Evolutionary conservation across 148 eudicot species (phyloP), one percentile per base, ranked within the genome.

Genomic region (Rhododendron ovatum): DNA sequence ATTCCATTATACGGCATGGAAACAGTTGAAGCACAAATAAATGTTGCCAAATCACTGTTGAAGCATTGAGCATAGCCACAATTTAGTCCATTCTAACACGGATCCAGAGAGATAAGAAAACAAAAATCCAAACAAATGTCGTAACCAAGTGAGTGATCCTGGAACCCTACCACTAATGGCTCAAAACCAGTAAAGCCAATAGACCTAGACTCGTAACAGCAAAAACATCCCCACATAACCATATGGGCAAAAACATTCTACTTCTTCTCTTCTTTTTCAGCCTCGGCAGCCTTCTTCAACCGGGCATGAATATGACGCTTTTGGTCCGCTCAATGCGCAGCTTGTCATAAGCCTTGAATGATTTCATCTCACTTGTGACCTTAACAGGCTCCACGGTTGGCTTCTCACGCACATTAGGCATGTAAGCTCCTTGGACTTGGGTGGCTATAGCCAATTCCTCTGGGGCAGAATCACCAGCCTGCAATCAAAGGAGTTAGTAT

Each of bases 191-290:
- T 11, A 48, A 10, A n/a, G 22, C 12, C 67, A 37, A 39, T 22
- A 22, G 20, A 57, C 4, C 18, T 4, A 10, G 61, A 78, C 22
- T 37, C n/a, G 1, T 14, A 1, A 5, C 14, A 47, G 79, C 24
- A 75, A 39, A 39, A 5, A 39, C 22, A 37, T 37, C 47, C 43
- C 4, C 0, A 33, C 79, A 37, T 33, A 35, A 73, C 17, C 39
- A 13, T 26, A 33, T 18, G 28, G 30, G 69, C 28, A 37, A 13
- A 71, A 61, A 26, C 47, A 37, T 82, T 84, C 85, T 92, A 87
- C 90, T 90, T 92, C 90, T 90, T 92, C 17, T 92, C 91, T 87
- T 92, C 94, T 88, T 93, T 91, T 87, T 90, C 93, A 3, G 94
- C 93, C 88, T 93, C 95, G 2, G 92, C 93, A 1, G 94, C 94